Percentiles rank a stretch among this genome's conserved stretches.
phyloP scores from a whole-genome alignment of 2,329 filamentous ascomycete genomes.

The Fusarium poae region DNA sequence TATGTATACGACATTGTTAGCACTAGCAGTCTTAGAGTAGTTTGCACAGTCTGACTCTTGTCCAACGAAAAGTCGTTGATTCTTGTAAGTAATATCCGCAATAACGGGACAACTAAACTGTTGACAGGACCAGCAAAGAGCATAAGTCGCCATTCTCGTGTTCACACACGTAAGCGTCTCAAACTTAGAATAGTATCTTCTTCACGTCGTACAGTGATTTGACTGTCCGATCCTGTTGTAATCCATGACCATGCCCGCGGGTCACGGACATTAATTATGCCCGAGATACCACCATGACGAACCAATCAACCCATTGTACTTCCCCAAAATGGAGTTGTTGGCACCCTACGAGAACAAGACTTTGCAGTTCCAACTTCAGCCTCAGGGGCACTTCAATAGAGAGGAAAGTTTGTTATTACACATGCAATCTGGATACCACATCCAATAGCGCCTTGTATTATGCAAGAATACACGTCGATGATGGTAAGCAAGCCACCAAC shows the following conservation, averaged over 20 bases:
- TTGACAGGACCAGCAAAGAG: neutral
- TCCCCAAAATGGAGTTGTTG: neutral
- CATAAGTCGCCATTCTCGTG: neutral
- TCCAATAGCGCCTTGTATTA: neutral
- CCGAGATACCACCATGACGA: neutral
- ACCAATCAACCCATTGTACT: neutral
- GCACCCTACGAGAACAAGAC: too few relatives aligned
- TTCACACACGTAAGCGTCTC: neutral
- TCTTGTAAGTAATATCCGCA: rapidly evolving
- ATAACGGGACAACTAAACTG: rapidly evolving
- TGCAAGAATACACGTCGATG: neutral
- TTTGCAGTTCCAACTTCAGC: neutral
- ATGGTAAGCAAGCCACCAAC: constrained; percentile 3
- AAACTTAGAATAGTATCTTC: neutral
- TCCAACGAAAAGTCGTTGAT: neutral
- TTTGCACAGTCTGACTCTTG: neutral
- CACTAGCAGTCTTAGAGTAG: neutral
- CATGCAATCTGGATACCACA: neutral
- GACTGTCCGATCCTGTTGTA: neutral
- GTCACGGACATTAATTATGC: neutral
- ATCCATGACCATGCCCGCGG: neutral
- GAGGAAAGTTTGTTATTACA: neutral
- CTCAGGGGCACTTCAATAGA: neutral
- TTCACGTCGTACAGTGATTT: neutral
- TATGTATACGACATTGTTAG: neutral